Percentiles rank a stretch among this genome's conserved stretches.
Evolutionary conservation across 2,329 filamentous ascomycete genomes (phyloP).

Genomic region (Talaromyces rugulosus): DNA sequence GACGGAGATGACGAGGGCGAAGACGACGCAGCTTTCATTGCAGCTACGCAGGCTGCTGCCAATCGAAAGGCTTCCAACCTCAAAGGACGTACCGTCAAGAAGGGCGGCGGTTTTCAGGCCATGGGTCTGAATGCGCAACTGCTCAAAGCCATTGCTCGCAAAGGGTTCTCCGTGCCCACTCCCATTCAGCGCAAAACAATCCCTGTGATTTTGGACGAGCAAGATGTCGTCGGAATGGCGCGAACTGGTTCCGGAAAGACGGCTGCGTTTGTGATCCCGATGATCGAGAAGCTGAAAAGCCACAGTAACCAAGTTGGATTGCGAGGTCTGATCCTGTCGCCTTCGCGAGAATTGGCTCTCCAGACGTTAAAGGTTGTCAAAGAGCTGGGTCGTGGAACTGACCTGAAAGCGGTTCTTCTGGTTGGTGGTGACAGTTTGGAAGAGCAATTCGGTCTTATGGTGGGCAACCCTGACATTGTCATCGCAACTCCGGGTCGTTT

Average conservation of each 20-base stretch:
- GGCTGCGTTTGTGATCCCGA: slow-evolving; percentile 94
- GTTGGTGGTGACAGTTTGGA: slow-evolving; percentile 95
- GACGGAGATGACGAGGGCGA: slow-evolving; percentile 55
- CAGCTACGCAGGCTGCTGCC: slow-evolving; percentile 76
- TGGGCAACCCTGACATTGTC: slow-evolving; percentile 91
- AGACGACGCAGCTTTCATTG: slow-evolving; percentile 84
- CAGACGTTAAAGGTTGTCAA: slow-evolving; percentile 97
- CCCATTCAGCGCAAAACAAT: slow-evolving; percentile 98
- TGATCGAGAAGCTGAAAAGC: slow-evolving; percentile 88
- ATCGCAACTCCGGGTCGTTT: slow-evolving; percentile 97
- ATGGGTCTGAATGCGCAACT: slow-evolving; percentile 84
- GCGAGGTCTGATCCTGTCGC: slow-evolving; percentile 82
- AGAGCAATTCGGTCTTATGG: slow-evolving; percentile 91
- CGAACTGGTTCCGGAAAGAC: slow-evolving; percentile 98
- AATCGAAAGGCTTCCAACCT: slow-evolving; percentile 80
- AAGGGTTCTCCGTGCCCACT: slow-evolving; percentile 93
- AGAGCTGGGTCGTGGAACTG: slow-evolving; percentile 84
- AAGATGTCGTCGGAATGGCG: slow-evolving; percentile 98
- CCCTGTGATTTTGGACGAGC: slow-evolving; percentile 79
- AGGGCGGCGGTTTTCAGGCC: slow-evolving; percentile 92
- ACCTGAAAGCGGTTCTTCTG: slow-evolving; percentile 82
- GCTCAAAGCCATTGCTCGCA: slow-evolving; percentile 84
- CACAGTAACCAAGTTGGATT: slow-evolving; percentile 85
- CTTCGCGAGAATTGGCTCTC: slow-evolving; percentile 87
- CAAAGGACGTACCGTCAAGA: slow-evolving; percentile 83